phyloP scores from a whole-genome alignment of 2,329 filamentous ascomycete species.

The Rasamsonia emersonii region DNA sequence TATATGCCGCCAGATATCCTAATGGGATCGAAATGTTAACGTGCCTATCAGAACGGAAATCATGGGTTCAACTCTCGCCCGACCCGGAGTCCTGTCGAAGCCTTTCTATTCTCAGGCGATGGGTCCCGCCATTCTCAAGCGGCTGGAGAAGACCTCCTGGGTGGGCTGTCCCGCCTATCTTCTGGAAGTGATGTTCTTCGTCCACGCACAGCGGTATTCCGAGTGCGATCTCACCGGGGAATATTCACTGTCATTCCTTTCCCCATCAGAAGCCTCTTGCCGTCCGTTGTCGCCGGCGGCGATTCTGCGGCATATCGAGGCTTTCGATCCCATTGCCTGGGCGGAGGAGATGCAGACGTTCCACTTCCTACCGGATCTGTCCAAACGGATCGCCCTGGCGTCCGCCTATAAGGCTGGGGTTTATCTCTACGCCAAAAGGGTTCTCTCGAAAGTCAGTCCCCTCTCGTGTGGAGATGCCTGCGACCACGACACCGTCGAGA shows the following conservation, averaged over 20 bases:
- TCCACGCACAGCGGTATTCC: conserved; percentile 29
- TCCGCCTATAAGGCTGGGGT: conserved; percentile 30
- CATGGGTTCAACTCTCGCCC: conserved; percentile 34
- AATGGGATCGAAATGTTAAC: not conserved
- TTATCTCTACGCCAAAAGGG: conserved; percentile 32
- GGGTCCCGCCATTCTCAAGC: conserved; percentile 27
- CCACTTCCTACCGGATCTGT: conserved; percentile 39
- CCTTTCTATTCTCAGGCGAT: conserved; percentile 30
- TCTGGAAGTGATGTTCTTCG: conserved; percentile 32
- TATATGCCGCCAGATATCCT: not conserved
- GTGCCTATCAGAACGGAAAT: conserved; percentile 26
- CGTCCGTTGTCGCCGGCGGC: conserved; percentile 22
- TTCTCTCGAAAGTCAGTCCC: conserved; percentile 18
- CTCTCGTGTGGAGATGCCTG: not conserved
- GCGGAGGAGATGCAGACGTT: conserved; percentile 29
- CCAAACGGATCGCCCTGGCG: conserved; percentile 41
- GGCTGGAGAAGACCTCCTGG: conserved; percentile 33
- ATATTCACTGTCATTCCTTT: conserved; percentile 19
- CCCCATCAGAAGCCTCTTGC: conserved; percentile 17
- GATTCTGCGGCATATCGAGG: conserved; percentile 29
- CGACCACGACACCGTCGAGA: conserved; percentile 21
- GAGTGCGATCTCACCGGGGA: conserved; percentile 17
- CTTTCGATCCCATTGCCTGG: conserved; percentile 30
- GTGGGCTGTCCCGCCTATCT: conserved; percentile 34
- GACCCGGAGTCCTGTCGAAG: conserved; percentile 29